Conservation (phyloP, 306 rosid species). For the Begonia loranthoides region DNA sequence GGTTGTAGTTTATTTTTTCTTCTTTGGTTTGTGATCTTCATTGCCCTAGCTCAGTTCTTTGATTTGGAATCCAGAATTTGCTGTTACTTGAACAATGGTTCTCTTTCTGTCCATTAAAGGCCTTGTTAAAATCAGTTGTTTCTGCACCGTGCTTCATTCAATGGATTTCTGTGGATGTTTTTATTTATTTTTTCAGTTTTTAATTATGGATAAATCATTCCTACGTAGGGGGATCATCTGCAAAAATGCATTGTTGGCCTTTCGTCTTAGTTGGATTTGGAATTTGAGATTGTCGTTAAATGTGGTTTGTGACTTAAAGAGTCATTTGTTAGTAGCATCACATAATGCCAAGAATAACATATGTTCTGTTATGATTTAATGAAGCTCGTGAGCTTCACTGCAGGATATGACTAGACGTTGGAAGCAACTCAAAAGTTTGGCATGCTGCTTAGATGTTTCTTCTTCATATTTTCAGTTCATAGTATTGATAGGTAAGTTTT, state of each 20-base stretch:
- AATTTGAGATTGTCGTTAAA: too few relatives aligned
- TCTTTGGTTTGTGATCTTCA: too few relatives aligned
- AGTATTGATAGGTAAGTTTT: constrained; percentile 21
- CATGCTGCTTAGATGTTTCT: constrained; percentile 6
- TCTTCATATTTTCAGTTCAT: constrained; percentile 5
- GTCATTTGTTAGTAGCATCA: too few relatives aligned
- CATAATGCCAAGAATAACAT: too few relatives aligned
- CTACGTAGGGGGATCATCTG: neutral
- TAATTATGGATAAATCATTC: neutral
- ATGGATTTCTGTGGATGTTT: too few relatives aligned
- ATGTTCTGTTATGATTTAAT: neutral
- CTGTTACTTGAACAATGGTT: too few relatives aligned
- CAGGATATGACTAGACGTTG: constrained; percentile 13
- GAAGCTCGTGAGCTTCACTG: neutral
- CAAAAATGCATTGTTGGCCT: neutral
- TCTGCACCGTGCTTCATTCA: neutral
- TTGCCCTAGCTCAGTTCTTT: too few relatives aligned
- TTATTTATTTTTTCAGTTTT: neutral
- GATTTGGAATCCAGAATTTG: too few relatives aligned
- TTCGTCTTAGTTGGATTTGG: neutral
- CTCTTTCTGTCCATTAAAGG: neutral
- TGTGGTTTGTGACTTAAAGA: too few relatives aligned
- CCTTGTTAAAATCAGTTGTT: neutral
- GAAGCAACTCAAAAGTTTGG: constrained; percentile 9
- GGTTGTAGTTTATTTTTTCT: too few relatives aligned